Conservation (phyloP, 164 flowering plant genomes). For the Piper betle region DNA sequence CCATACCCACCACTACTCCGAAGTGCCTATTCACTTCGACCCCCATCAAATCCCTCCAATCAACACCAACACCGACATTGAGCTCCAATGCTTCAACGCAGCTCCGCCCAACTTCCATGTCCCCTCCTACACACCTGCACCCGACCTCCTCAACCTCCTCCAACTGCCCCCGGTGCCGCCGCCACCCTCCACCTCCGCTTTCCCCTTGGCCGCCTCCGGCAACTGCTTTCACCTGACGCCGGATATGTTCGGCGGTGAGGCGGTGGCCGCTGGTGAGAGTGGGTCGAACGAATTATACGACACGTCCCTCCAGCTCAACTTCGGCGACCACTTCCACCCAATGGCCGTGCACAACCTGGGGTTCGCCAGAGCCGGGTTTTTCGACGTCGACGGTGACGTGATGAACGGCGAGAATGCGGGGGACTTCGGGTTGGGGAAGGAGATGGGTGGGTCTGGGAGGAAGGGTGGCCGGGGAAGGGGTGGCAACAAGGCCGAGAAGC, state of each 20-base stretch:
- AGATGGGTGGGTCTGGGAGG: slow-evolving; percentile 14
- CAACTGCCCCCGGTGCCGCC: slow-evolving; percentile 38
- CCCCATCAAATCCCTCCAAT: slow-evolving; percentile 20
- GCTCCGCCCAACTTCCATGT: slow-evolving; percentile 12
- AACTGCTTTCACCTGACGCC: slow-evolving; percentile 14
- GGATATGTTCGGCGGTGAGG: slow-evolving; percentile 23
- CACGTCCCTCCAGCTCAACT: slow-evolving; percentile 49
- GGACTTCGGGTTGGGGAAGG: slow-evolving; percentile 45
- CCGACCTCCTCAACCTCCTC: slow-evolving; percentile 48
- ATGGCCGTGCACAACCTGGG: slow-evolving; percentile 35
- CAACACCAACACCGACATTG: slow-evolving; percentile 5
- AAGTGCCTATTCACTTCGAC: slow-evolving; percentile 10
- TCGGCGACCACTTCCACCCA: slow-evolving; percentile 56
- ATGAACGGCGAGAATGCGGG: slow-evolving; percentile 26
- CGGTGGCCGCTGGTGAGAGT: slow-evolving; percentile 4
- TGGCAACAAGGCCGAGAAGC: slow-evolving; percentile 59
- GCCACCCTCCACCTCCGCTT: slow-evolving; percentile 17
- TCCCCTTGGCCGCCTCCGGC: slow-evolving; percentile 20
- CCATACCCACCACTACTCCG: slow-evolving; percentile 19
- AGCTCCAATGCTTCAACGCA: slow-evolving; percentile 9
- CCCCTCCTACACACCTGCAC: slow-evolving; percentile 15
- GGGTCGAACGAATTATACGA: slow-evolving; percentile 29
- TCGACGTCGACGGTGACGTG: slow-evolving; percentile 43
- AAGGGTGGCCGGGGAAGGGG: slow-evolving; percentile 21
- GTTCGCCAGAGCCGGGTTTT: slow-evolving; percentile 18